Evolutionary conservation across 495 filamentous ascomycete genomes (phyloP).

Genomic region (Tuber calosporum): DNA sequence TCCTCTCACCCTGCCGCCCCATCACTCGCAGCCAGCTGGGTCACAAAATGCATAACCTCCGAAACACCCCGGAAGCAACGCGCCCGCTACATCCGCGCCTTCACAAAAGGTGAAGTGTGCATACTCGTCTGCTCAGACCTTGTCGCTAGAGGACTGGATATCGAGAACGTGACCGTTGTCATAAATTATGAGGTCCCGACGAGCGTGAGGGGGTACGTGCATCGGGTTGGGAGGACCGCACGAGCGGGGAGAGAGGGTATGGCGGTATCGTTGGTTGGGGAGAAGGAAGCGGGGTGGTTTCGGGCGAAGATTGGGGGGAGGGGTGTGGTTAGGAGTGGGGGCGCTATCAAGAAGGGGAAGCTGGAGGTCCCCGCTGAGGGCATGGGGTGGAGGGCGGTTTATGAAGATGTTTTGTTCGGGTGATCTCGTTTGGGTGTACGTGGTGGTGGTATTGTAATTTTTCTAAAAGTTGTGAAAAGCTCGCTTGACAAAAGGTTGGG

Average conservation of each 20-base stretch:
- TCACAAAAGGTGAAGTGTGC: constrained; percentile 31
- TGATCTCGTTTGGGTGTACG: not conserved
- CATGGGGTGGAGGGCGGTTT: constrained; percentile 32
- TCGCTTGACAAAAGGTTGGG: too few species aligned
- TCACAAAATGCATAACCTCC: constrained; percentile 33
- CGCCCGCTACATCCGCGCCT: constrained; percentile 31
- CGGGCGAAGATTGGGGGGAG: constrained; percentile 62
- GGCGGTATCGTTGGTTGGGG: constrained; percentile 74
- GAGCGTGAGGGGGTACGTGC: constrained; percentile 80
- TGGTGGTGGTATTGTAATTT: too few species aligned
- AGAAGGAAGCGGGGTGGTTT: constrained; percentile 78
- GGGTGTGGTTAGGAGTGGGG: constrained; percentile 44
- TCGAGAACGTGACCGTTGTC: constrained; percentile 69
- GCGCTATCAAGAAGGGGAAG: constrained; percentile 20
- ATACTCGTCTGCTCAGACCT: constrained; percentile 80
- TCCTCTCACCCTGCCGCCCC: not conserved
- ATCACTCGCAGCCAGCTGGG: constrained; percentile 12
- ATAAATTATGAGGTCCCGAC: constrained; percentile 94
- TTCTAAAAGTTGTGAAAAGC: too few species aligned
- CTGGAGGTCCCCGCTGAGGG: constrained; percentile 32
- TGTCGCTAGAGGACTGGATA: constrained; percentile 85
- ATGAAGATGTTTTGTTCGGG: constrained; percentile 32
- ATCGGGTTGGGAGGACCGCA: constrained; percentile 86
- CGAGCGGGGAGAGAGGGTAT: constrained; percentile 67
- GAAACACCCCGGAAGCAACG: constrained; percentile 40